phyloP scores from a whole-genome alignment of 768 basidiomycete species.

The Cantharellus cinnabarinus region DNA sequence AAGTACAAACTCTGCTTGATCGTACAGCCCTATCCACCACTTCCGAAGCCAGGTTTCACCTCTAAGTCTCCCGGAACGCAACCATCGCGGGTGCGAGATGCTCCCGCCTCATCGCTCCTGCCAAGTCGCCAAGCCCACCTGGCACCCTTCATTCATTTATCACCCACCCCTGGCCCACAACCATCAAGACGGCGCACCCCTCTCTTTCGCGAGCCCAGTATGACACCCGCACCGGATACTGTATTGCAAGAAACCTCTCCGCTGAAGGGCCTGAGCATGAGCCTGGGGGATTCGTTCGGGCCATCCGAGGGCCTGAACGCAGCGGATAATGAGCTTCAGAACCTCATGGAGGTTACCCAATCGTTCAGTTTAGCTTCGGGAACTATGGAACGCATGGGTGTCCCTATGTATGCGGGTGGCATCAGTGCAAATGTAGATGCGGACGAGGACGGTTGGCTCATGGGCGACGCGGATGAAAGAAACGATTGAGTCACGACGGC shows the following conservation, averaged over 20 bases:
- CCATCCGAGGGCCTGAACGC: too few relatives aligned
- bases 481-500: background rate
- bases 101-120: background rate
- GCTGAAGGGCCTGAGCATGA: too few relatives aligned
- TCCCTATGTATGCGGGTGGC: background rate
- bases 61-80: background rate
- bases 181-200: background rate
- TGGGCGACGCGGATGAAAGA: background rate
- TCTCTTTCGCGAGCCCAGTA: background rate
- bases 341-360: background rate
- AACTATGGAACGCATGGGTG: background rate
- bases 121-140: background rate
- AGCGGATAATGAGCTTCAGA: background rate
- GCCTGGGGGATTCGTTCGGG: too few relatives aligned
- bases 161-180: background rate
- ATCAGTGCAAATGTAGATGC: background rate
- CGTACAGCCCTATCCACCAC: constrained; percentile 53
- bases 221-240: too few relatives aligned
- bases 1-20: constrained; percentile 63
- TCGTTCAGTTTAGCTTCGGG: background rate
- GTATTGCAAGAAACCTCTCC: too few relatives aligned
- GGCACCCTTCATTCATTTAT: too few relatives aligned
- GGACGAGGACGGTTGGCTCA: background rate
- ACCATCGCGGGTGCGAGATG: background rate
- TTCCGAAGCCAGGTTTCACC: background rate